Percentiles rank a stretch among this genome's conserved stretches.
Evolutionary conservation across 495 filamentous ascomycete genomes (phyloP).

Genomic region (Penicillium verhagenii): DNA sequence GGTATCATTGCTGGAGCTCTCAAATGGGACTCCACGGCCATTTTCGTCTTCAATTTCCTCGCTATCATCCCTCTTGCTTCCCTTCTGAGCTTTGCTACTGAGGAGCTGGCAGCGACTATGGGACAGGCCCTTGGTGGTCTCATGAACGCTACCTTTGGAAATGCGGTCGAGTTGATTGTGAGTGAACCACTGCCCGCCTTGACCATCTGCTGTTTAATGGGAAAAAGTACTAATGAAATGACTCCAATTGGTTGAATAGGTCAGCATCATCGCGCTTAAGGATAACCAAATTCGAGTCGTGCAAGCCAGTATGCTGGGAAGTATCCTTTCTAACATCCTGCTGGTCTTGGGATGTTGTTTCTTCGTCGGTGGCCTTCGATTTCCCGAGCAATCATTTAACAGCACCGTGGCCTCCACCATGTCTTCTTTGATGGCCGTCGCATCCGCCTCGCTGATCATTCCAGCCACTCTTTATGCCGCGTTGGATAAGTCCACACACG

Average conservation of each 20-base stretch:
- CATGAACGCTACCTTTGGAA: conserved; percentile 95
- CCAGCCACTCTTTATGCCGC: conserved; percentile 76
- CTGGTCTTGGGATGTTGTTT: conserved; percentile 97
- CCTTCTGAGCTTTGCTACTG: conserved; percentile 91
- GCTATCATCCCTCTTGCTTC: conserved; percentile 94
- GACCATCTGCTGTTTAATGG: background rate
- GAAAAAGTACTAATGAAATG: background rate
- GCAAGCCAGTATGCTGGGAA: conserved; percentile 96
- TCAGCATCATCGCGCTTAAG: conserved; percentile 87
- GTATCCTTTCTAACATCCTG: conserved; percentile 92
- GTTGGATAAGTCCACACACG: conserved; percentile 32
- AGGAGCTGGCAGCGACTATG: conserved; percentile 79
- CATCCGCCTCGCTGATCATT: conserved; percentile 88
- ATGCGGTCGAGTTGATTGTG: conserved; percentile 98
- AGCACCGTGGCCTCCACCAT: conserved; percentile 89
- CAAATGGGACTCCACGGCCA: conserved; percentile 70
- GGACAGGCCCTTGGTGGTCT: conserved; percentile 90
- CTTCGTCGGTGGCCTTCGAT: conserved; percentile 74
- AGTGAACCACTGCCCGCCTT: conserved; percentile 25
- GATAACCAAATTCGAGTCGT: conserved; percentile 90
- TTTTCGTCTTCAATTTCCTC: conserved; percentile 91
- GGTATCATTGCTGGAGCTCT: conserved; percentile 76
- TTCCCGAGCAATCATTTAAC: conserved; percentile 75
- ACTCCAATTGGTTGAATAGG: conserved; percentile 48
- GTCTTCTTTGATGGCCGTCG: conserved; percentile 91